Evolutionary conservation across 331 rosid genomes (phyloP).

Genomic region (Pyracantha coccinea): DNA sequence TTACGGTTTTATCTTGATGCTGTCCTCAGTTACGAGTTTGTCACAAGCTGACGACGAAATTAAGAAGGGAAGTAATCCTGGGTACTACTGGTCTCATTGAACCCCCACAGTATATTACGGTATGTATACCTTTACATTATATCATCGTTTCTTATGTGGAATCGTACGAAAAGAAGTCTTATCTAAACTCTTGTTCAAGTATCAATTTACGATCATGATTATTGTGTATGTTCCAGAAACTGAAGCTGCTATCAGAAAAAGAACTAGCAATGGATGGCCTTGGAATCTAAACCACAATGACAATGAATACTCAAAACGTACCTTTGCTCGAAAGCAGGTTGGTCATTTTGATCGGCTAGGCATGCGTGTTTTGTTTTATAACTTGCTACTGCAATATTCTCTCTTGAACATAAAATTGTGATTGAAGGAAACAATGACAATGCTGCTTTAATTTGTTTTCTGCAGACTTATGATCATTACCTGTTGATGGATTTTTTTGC

Average conservation of each 20-base stretch:
- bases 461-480: background rate
- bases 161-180: background rate
- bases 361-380: no score
- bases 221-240: constrained; percentile 43
- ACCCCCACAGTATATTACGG: constrained; percentile 72
- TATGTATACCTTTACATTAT: constrained; percentile 23
- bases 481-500: background rate
- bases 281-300: constrained; percentile 14
- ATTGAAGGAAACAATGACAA: background rate
- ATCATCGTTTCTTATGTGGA: background rate
- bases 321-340: background rate
- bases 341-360: background rate
- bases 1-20: constrained; percentile 1
- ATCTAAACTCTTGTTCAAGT: background rate
- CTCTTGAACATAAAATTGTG: background rate
- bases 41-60: constrained; percentile 77
- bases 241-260: constrained; percentile 46
- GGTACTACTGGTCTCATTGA: constrained; percentile 76
- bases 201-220: constrained; percentile 1
- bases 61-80: constrained; percentile 77
- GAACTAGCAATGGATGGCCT: constrained; percentile 25
- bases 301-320: background rate
- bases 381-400: no score
- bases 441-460: background rate
- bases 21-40: constrained; percentile 81